Percentiles rank a stretch among this genome's conserved stretches.
phyloP scores from a whole-genome alignment of 371 early-diverging fungal species.

The Mucor circinelloides region DNA sequence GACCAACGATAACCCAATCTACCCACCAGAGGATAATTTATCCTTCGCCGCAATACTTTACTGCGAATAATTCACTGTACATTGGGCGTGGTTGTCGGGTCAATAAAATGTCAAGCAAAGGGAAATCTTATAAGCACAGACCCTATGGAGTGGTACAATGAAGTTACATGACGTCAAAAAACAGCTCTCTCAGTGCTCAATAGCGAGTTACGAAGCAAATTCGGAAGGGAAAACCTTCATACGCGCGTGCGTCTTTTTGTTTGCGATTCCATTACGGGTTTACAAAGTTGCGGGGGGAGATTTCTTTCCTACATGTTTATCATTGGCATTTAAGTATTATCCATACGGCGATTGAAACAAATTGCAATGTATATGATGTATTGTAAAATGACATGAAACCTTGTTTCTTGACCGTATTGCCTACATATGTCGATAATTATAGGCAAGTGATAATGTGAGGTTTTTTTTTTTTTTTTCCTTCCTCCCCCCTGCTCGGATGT shows the following conservation, averaged over 20 bases:
- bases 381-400: conserved; percentile 1
- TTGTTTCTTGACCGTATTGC: conserved; percentile 3
- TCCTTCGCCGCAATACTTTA: no score
- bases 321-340: not conserved
- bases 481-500: conserved; percentile 10
- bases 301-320: not conserved
- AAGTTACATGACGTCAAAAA: not conserved
- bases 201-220: not conserved
- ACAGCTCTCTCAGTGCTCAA: not conserved
- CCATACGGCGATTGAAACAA: not conserved
- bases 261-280: not conserved
- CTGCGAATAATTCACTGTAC: no score
- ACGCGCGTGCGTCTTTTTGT: not conserved
- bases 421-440: not conserved
- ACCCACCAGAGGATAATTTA: not conserved
- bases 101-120: not conserved
- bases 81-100: not conserved
- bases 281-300: not conserved
- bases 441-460: not conserved
- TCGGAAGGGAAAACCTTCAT: conserved; percentile 7
- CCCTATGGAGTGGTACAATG: not conserved
- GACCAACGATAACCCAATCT: not conserved
- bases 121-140: not conserved
- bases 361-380: not conserved
- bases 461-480: not conserved